Conservation (phyloP, 352 stramenopile species). For the Pythium vanterpoolii region DNA sequence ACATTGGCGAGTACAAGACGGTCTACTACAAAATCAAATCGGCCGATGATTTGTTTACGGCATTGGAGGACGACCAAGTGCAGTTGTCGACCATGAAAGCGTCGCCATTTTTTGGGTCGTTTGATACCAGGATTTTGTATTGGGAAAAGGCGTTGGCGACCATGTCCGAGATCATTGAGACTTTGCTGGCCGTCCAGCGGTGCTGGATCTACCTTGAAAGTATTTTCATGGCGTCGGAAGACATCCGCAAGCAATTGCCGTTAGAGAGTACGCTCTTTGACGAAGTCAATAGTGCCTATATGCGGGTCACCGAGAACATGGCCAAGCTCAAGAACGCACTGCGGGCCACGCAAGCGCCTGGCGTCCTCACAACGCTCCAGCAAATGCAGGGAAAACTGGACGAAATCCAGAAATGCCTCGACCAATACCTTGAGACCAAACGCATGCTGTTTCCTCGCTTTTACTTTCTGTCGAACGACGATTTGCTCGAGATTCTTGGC, state of each 20-base stretch:
- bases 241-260: conserved; percentile 93
- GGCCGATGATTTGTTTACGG: conserved; percentile 90
- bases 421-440: conserved; percentile 88
- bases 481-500: conserved; percentile 82
- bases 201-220: conserved; percentile 95
- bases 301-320: conserved; percentile 68
- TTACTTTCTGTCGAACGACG: conserved; percentile 89
- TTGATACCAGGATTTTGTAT: conserved; percentile 83
- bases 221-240: conserved; percentile 94
- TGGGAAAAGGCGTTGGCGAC: conserved; percentile 86
- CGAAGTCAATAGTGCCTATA: conserved; percentile 82
- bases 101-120: conserved; percentile 91
- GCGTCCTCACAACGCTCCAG: conserved; percentile 58
- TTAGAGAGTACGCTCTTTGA: conserved; percentile 84
- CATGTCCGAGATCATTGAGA: conserved; percentile 91
- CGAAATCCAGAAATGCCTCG: conserved; percentile 83
- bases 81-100: conserved; percentile 93
- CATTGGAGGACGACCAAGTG: conserved; percentile 90
- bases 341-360: conserved; percentile 53
- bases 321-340: conserved; percentile 77
- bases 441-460: conserved; percentile 85
- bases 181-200: conserved; percentile 84
- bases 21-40: conserved; percentile 92
- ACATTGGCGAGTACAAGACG: conserved; percentile 91
- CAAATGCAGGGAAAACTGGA: conserved; percentile 88